phyloP scores from a whole-genome alignment of 2,329 filamentous ascomycete species.

The Stemphylium lycopersici region DNA sequence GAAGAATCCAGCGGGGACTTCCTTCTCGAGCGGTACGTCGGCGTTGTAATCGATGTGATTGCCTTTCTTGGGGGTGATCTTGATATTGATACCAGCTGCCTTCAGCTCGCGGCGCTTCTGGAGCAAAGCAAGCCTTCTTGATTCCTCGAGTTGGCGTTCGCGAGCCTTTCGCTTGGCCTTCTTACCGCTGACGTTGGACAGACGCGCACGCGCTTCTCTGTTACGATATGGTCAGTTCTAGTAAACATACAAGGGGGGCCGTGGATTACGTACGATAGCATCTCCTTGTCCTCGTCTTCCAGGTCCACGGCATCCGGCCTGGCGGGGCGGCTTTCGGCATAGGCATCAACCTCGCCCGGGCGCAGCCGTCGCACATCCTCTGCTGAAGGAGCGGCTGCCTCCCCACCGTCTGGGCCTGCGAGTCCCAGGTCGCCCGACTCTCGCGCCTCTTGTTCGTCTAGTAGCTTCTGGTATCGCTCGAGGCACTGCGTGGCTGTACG shows the following conservation, averaged over 20 bases:
- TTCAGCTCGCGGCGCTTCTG: constrained; percentile 97
- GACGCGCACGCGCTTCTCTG: constrained; percentile 83
- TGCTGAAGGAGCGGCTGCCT: constrained; percentile 84
- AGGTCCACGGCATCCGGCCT: constrained; percentile 96
- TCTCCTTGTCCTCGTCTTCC: constrained; percentile 99
- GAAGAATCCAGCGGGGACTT: constrained; percentile 86
- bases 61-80: constrained; percentile 87
- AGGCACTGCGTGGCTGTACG: constrained; percentile 96
- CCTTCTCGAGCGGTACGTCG: constrained; percentile 97
- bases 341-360: constrained; percentile 94
- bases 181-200: constrained; percentile 98
- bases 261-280: constrained; percentile 70
- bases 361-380: constrained; percentile 89
- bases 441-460: constrained; percentile 92
- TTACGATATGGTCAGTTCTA: background rate
- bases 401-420: constrained; percentile 83
- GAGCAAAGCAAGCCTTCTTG: constrained; percentile 82
- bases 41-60: constrained; percentile 99
- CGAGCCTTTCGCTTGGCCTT: constrained; percentile 98
- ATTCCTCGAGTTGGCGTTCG: constrained; percentile 94
- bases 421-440: constrained; percentile 83
- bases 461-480: constrained; percentile 93
- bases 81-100: constrained; percentile 97
- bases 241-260: background rate
- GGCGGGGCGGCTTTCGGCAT: constrained; percentile 94